Conservation (phyloP, 495 filamentous ascomycete genomes). For the Zalerion maritima region DNA sequence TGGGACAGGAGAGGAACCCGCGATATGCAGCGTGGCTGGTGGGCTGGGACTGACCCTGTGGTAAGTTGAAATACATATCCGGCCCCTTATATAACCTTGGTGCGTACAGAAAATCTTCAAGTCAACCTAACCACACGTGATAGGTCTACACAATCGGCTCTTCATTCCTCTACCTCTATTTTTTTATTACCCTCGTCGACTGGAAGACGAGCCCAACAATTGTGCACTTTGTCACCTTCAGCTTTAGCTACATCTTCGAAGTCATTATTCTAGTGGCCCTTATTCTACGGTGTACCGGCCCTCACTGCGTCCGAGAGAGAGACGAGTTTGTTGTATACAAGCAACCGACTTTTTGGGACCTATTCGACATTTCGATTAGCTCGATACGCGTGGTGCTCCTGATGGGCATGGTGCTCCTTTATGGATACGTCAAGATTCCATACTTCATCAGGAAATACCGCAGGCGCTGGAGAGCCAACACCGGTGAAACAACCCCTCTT, state of each 20-base stretch:
- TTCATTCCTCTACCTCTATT: conserved; percentile 38
- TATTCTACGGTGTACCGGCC: conserved; percentile 41
- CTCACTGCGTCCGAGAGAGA: conserved; percentile 44
- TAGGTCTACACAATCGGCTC: conserved; percentile 74
- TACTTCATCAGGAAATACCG: conserved; percentile 13
- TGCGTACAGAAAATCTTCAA: conserved; percentile 1
- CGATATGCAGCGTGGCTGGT: conserved; percentile 52
- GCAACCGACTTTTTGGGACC: too few relatives aligned
- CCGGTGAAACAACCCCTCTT: conserved; percentile 40
- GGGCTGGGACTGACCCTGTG: too few relatives aligned
- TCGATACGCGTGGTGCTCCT: conserved; percentile 46
- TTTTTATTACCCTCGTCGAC: conserved; percentile 68
- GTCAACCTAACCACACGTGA: conserved; percentile 3
- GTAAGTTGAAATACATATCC: conserved; percentile 69
- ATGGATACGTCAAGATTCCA: conserved; percentile 36
- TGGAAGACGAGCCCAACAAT: conserved; percentile 56
- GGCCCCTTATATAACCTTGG: background rate
- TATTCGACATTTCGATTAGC: conserved; percentile 42
- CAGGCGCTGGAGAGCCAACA: conserved; percentile 9
- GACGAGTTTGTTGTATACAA: too few relatives aligned
- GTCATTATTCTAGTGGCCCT: conserved; percentile 50
- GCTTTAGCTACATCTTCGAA: conserved; percentile 51
- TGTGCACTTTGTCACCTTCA: conserved; percentile 63
- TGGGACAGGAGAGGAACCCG: conserved; percentile 24
- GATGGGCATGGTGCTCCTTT: conserved; percentile 41